These are phyloP conservation scores for Hirschfeldia incana DNA, from an alignment of 345 rosid species.

Conservation along the genomic window DNA sequence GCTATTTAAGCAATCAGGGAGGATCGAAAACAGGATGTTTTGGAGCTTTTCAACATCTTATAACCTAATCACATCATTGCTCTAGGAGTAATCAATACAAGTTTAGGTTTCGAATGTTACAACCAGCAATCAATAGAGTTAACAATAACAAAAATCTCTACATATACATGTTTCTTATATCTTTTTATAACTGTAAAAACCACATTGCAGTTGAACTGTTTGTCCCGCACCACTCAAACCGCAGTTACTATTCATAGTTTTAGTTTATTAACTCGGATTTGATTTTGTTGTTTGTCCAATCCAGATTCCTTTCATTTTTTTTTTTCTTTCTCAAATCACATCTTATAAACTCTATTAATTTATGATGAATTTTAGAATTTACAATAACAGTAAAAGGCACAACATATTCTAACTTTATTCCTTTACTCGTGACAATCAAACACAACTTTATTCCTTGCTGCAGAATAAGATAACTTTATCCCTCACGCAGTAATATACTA, in stretches of 20 bases:
- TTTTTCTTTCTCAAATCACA: neutral
- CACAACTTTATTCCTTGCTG: slow-evolving; percentile 3
- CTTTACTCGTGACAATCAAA: no score
- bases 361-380: neutral
- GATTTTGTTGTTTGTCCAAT: neutral
- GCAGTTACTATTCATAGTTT: no score
- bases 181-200: no score
- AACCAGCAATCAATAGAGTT: no score
- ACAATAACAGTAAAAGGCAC: neutral
- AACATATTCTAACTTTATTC: neutral
- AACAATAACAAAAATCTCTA: no score
- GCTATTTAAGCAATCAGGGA: neutral
- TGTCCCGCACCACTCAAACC: no score
- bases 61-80: neutral
- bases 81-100: neutral
- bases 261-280: neutral
- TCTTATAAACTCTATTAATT: neutral
- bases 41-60: neutral
- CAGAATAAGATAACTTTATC: slow-evolving; percentile 5
- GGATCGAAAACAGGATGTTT: neutral
- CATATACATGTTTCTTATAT: no score
- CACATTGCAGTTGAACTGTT: no score
- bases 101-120: no score
- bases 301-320: neutral
- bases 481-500: slow-evolving; percentile 17